Conservation (phyloP, 768 basidiomycete species). For the Lentinula lateritia region DNA sequence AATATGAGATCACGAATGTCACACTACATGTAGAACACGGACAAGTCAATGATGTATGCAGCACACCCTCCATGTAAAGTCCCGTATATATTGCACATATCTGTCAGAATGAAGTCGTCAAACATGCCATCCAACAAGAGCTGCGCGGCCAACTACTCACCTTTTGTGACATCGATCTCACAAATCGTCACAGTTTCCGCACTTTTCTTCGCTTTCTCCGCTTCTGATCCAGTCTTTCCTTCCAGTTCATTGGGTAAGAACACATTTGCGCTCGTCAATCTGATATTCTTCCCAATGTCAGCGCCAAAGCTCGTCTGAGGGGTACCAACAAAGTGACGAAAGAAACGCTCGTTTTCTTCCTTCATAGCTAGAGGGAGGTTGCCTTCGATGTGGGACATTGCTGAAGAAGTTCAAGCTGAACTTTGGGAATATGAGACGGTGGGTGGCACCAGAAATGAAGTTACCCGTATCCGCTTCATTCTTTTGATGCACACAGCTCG, state of each 20-base stretch:
- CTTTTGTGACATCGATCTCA: not conserved
- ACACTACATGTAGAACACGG: slow-evolving; percentile 13
- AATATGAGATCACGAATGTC: not conserved
- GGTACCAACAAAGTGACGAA: slow-evolving; percentile 1
- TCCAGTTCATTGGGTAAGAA: not conserved
- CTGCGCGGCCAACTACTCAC: too few species aligned
- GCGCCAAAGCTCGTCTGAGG: not conserved
- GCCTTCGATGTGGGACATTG: slow-evolving; percentile 1
- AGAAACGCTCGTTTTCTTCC: slow-evolving; percentile 1
- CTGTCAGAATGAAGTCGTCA: slow-evolving; percentile 21
- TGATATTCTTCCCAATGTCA: not conserved
- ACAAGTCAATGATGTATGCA: slow-evolving; percentile 53
- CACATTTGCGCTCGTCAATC: not conserved
- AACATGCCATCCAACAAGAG: not conserved
- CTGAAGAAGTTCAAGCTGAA: not conserved
- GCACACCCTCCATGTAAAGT: slow-evolving; percentile 55
- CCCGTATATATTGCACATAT: slow-evolving; percentile 48
- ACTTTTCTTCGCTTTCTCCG: not conserved
- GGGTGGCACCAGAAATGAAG: too few species aligned
- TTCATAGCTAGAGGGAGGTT: not conserved
- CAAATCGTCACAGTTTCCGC: not conserved
- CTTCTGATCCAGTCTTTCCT: not conserved
- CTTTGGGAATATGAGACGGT: not conserved
- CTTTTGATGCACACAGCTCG: too few species aligned
- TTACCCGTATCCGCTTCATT: too few species aligned